A percentile compares a stretch with the other conserved stretches of the same genome.
Conservation (phyloP, 2,329 filamentous ascomycete species). For the Aplosporella prunicola region DNA sequence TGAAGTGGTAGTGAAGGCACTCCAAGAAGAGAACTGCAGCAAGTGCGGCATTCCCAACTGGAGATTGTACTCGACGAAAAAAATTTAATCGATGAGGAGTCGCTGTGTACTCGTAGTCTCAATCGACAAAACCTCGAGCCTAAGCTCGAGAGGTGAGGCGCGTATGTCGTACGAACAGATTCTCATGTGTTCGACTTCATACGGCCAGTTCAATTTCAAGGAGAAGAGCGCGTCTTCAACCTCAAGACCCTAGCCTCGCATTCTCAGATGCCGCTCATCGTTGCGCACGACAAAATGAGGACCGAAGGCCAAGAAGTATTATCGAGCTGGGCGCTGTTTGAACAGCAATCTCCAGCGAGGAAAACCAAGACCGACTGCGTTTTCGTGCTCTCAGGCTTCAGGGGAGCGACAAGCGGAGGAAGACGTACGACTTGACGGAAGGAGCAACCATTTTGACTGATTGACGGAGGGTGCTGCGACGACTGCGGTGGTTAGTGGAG, state of each 20-base stretch:
- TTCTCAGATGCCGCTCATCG: slow-evolving; percentile 37
- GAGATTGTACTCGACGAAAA: slow-evolving; percentile 62
- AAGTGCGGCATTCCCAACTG: slow-evolving; percentile 85
- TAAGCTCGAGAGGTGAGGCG: slow-evolving; percentile 45
- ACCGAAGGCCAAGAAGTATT: slow-evolving; percentile 48
- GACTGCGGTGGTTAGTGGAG: slow-evolving; percentile 32
- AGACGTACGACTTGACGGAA: slow-evolving; percentile 47
- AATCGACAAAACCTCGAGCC: slow-evolving; percentile 66
- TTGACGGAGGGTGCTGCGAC: slow-evolving; percentile 25
- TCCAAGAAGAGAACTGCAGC: slow-evolving; percentile 91
- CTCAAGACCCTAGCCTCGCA: slow-evolving; percentile 64
- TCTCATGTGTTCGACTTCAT: slow-evolving; percentile 17
- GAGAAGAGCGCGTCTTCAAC: slow-evolving; percentile 63
- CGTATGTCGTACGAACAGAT: slow-evolving; percentile 21
- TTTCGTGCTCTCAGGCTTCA: slow-evolving; percentile 9
- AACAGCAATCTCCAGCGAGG: slow-evolving; percentile 58
- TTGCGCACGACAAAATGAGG: slow-evolving; percentile 33
- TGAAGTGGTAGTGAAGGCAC: slow-evolving; percentile 53
- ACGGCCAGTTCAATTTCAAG: slow-evolving; percentile 53
- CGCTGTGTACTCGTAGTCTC: slow-evolving; percentile 39
- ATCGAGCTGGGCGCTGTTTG: slow-evolving; percentile 61
- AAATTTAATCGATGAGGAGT: slow-evolving; percentile 69
- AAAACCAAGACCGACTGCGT: slow-evolving; percentile 60
- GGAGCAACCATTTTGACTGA: slow-evolving; percentile 42
- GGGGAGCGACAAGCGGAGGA: slow-evolving; percentile 29